Evolutionary conservation across 2,329 filamentous ascomycete species (phyloP).

Genomic region (Aplosporella prunicola): DNA sequence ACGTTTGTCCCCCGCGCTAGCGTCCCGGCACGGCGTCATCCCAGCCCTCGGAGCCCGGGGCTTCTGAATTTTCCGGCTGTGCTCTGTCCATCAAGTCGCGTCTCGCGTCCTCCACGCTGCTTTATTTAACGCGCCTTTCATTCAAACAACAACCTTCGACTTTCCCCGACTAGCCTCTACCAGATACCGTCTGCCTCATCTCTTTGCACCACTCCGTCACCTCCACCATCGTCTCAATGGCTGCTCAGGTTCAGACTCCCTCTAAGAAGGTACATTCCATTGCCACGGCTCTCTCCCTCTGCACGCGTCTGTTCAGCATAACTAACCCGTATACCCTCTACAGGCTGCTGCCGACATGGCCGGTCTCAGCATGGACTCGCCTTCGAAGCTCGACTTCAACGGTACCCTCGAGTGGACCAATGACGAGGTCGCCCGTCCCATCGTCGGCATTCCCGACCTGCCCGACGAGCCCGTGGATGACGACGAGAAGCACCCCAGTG

Average conservation of each 20-base stretch:
- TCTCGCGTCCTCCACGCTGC: too few species aligned
- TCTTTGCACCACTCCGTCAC: neutral
- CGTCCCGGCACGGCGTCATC: too few species aligned
- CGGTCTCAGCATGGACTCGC: conserved; percentile 85
- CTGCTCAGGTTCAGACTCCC: conserved; percentile 59
- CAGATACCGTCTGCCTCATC: too few species aligned
- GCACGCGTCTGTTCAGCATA: too few species aligned
- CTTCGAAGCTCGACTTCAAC: conserved; percentile 73
- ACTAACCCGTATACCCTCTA: conserved; percentile 18
- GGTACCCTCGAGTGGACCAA: conserved; percentile 60
- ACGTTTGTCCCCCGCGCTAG: too few species aligned
- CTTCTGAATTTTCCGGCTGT: too few species aligned
- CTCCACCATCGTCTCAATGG: conserved; percentile 50
- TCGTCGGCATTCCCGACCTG: conserved; percentile 42
- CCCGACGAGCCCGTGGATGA: conserved; percentile 22
- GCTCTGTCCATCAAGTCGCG: too few species aligned
- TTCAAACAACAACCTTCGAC: too few species aligned
- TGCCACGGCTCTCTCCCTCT: conserved; percentile 19
- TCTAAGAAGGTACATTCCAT: conserved; percentile 57
- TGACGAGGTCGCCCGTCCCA: conserved; percentile 43
- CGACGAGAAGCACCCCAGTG: conserved; percentile 42
- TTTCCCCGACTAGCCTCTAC: too few species aligned
- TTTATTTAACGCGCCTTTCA: too few species aligned
- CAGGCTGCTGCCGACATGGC: conserved; percentile 82
- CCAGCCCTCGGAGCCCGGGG: too few species aligned